Evolutionary conservation across 495 filamentous ascomycete genomes (phyloP).

Genomic region (Massariosphaeria phaeospora): DNA sequence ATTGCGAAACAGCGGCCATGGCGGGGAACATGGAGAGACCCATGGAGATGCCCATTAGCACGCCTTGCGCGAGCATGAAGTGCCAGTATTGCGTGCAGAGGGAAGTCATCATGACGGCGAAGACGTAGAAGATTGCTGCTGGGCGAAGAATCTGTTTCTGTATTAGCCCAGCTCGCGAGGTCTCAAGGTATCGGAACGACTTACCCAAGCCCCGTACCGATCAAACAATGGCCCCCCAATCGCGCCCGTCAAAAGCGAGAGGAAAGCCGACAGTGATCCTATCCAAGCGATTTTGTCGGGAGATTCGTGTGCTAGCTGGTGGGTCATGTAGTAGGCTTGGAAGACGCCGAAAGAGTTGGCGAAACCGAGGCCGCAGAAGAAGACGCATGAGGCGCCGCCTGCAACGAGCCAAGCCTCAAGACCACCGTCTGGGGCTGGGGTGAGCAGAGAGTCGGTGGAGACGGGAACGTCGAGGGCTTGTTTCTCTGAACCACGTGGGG

Average conservation of each 20-base stretch:
- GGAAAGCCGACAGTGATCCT: slow-evolving; percentile 49
- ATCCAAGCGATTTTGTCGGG: slow-evolving; percentile 58
- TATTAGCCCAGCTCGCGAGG: slow-evolving; percentile 55
- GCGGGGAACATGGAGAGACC: slow-evolving; percentile 50
- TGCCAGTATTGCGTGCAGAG: slow-evolving; percentile 57
- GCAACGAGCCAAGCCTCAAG: slow-evolving; percentile 34
- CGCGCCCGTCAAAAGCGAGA: slow-evolving; percentile 46
- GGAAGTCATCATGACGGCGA: slow-evolving; percentile 54
- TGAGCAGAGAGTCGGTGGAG: too few relatives aligned
- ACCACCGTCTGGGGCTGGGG: slow-evolving; percentile 42
- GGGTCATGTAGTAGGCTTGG: slow-evolving; percentile 54
- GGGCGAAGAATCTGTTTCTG: slow-evolving; percentile 37
- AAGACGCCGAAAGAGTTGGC: slow-evolving; percentile 62
- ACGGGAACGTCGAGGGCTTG: too few relatives aligned
- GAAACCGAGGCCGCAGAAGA: slow-evolving; percentile 57
- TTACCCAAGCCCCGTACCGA: slow-evolving; percentile 46
- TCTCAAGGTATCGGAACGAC: slow-evolving; percentile 15
- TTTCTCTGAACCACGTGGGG: too few relatives aligned
- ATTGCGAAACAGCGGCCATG: slow-evolving; percentile 50
- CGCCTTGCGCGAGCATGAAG: slow-evolving; percentile 55
- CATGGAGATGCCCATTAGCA: slow-evolving; percentile 51
- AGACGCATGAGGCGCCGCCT: slow-evolving; percentile 33
- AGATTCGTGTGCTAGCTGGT: slow-evolving; percentile 46
- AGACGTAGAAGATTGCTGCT: slow-evolving; percentile 33
- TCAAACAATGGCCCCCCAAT: slow-evolving; percentile 52